Conservation (phyloP, 2,329 filamentous ascomycete genomes). For the Arthrobotrys pseudoclavata region DNA sequence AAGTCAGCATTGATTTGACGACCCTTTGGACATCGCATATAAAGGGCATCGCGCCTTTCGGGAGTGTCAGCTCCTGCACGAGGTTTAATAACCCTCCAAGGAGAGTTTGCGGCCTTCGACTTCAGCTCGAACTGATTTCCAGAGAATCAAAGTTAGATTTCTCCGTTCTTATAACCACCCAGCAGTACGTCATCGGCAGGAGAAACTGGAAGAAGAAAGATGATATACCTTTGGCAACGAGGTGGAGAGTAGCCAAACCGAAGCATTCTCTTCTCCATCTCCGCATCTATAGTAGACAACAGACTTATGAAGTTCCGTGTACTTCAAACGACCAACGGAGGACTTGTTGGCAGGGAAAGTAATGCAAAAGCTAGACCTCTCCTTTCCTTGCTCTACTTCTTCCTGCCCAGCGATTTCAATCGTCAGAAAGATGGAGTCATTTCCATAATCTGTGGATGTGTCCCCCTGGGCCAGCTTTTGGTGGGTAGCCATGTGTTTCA, state of each 20-base stretch:
- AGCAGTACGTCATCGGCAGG: neutral
- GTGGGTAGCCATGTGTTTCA: neutral
- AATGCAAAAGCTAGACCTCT: neutral
- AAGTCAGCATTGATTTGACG: constrained; percentile 10
- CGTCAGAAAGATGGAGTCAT: constrained; percentile 12
- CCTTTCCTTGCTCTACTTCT: neutral
- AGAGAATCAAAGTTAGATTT: neutral
- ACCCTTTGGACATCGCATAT: constrained; percentile 5
- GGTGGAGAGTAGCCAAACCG: constrained; percentile 3
- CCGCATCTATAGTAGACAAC: constrained; percentile 22
- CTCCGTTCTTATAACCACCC: neutral
- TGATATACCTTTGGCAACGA: constrained; percentile 21
- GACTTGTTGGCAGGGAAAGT: constrained; percentile 9
- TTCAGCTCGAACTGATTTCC: constrained; percentile 9
- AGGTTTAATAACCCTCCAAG: neutral
- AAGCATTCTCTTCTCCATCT: neutral
- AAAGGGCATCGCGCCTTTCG: neutral
- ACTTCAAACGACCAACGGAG: constrained; percentile 23
- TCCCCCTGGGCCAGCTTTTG: constrained; percentile 10
- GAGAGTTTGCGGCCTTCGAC: constrained; percentile 1
- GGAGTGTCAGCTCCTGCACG: neutral
- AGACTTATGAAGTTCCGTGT: neutral
- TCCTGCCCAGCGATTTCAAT: constrained; percentile 3
- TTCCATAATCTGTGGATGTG: neutral
- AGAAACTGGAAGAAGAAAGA: neutral